These are phyloP conservation scores for Amanita phalloides DNA, from an alignment of 768 basidiomycete species.

Conservation along the genomic window DNA sequence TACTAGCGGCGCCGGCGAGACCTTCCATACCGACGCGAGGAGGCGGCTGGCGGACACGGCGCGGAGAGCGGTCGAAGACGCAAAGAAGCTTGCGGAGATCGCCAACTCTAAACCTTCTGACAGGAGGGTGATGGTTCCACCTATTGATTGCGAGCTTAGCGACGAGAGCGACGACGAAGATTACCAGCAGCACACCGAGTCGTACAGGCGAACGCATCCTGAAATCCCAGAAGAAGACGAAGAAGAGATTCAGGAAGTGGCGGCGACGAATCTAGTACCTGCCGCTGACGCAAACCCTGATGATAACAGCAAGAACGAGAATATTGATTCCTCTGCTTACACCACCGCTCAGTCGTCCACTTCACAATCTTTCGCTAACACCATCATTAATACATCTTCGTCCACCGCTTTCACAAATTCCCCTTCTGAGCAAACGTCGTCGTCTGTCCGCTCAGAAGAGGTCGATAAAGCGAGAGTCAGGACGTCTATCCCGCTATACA, in stretches of 20 bases:
- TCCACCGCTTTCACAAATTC: not conserved
- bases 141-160: slow-evolving; percentile 66
- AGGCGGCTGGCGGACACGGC: slow-evolving; percentile 64
- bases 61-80: slow-evolving; percentile 48
- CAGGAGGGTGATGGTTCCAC: slow-evolving; percentile 33
- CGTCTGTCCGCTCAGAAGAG: not conserved
- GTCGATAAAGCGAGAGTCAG: not conserved
- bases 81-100: slow-evolving; percentile 34
- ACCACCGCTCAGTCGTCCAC: not conserved
- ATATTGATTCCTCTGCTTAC: not conserved
- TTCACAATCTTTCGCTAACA: not conserved
- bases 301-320: not conserved
- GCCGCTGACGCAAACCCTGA: not conserved
- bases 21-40: slow-evolving; percentile 51
- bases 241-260: slow-evolving; percentile 27
- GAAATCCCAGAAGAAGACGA: slow-evolving; percentile 69
- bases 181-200: slow-evolving; percentile 20
- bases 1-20: slow-evolving; percentile 20
- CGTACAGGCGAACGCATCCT: slow-evolving; percentile 36
- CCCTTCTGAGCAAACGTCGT: not conserved
- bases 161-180: slow-evolving; percentile 73
- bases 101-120: slow-evolving; percentile 10
- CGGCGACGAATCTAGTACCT: slow-evolving; percentile 11
- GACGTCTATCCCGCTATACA: not conserved
- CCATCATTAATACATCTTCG: not conserved